Conservation (phyloP, 768 basidiomycete genomes). For the Mycena latifolia region DNA sequence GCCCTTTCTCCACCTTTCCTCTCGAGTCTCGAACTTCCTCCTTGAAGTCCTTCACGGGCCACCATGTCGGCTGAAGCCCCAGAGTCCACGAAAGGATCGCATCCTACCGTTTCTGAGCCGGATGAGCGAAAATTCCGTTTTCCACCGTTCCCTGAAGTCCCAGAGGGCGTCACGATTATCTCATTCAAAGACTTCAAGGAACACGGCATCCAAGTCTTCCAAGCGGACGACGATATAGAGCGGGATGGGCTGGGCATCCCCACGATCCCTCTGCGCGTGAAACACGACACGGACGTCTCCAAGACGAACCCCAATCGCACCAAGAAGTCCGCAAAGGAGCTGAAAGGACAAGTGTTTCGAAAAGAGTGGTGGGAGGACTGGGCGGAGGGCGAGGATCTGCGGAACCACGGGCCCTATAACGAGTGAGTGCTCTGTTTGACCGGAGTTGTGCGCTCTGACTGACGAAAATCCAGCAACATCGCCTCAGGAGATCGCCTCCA, state of each 20-base stretch:
- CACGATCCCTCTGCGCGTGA: conserved; percentile 66
- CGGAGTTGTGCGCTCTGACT: conserved; percentile 2
- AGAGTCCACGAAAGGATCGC: no score
- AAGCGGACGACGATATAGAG: conserved; percentile 66
- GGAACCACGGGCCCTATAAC: conserved; percentile 59
- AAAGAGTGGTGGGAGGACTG: conserved; percentile 80
- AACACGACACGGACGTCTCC: conserved; percentile 67
- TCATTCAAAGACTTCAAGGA: conserved; percentile 71
- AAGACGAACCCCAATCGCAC: conserved; percentile 69
- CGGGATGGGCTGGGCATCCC: conserved; percentile 76
- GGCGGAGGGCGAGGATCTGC: conserved; percentile 69
- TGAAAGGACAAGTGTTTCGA: conserved; percentile 27
- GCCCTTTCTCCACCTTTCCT: no score
- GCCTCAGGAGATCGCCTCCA: conserved; percentile 67
- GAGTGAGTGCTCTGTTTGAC: conserved; percentile 53
- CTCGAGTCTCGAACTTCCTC: no score
- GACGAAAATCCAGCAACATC: conserved; percentile 50
- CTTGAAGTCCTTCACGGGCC: no score
- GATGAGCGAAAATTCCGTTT: not conserved
- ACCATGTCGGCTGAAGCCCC: not conserved
- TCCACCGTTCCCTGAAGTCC: conserved; percentile 19
- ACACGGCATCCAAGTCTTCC: conserved; percentile 62
- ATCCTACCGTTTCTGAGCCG: not conserved
- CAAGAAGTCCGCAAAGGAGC: conserved; percentile 54
- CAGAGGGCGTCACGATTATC: conserved; percentile 57